Evolutionary conservation across 2,329 filamentous ascomycete genomes (phyloP).

Genomic region (Drechslerella coelobrocha): DNA sequence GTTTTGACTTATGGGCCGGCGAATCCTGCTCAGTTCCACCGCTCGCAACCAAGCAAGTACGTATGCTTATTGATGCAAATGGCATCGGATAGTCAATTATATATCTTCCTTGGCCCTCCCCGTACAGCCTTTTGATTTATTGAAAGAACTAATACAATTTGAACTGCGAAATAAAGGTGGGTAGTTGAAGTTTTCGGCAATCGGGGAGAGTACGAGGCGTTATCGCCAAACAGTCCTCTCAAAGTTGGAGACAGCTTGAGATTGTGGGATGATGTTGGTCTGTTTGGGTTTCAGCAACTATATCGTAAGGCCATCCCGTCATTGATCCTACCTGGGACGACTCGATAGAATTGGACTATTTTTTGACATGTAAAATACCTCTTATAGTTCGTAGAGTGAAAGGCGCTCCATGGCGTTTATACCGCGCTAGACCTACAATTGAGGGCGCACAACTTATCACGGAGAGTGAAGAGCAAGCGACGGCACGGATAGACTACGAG

Average conservation of each 20-base stretch:
- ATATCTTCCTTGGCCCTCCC: background rate
- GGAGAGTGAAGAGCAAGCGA: conserved; percentile 5
- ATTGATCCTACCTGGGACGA: background rate
- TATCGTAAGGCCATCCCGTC: conserved; percentile 10
- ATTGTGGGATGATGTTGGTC: conserved; percentile 13
- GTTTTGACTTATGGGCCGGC: conserved; percentile 20
- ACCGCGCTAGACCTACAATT: conserved; percentile 14
- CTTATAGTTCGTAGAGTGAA: conserved; percentile 11
- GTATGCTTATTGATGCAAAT: background rate
- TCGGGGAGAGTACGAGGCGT: conserved; percentile 15
- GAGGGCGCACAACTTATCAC: background rate
- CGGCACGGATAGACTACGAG: conserved; percentile 9
- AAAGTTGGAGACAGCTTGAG: conserved; percentile 29
- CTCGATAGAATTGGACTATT: background rate
- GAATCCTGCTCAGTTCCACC: background rate
- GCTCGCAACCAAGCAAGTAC: conserved; percentile 26
- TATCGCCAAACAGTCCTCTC: conserved; percentile 7
- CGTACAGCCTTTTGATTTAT: background rate
- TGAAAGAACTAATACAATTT: background rate
- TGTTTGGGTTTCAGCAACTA: conserved; percentile 20
- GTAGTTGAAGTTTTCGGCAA: conserved; percentile 31
- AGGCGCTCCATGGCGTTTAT: conserved; percentile 19
- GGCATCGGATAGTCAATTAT: background rate
- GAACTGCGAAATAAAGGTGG: conserved; percentile 11
- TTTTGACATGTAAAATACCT: background rate